Evolutionary conservation across 768 basidiomycete species (phyloP).

Genomic region (Tylopilus felleus): DNA sequence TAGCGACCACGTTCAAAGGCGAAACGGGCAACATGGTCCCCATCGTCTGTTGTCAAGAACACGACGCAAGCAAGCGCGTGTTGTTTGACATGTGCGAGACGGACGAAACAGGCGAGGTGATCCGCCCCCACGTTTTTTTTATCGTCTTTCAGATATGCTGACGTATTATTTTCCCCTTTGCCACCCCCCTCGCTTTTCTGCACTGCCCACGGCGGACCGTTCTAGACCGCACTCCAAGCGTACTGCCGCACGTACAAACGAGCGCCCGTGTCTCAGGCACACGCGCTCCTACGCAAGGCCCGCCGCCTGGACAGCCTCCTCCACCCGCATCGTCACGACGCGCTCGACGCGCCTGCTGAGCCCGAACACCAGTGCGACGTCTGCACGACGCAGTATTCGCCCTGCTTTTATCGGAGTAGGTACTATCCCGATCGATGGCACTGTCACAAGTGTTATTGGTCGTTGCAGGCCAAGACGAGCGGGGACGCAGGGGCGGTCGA

Average conservation of each 20-base stretch:
- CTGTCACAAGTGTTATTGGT: constrained; percentile 47
- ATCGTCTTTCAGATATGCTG: neutral
- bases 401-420: constrained; percentile 60
- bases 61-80: constrained; percentile 59
- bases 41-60: constrained; percentile 74
- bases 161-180: neutral
- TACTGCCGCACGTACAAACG: constrained; percentile 86
- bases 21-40: constrained; percentile 77
- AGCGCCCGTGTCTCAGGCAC: constrained; percentile 64
- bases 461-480: constrained; percentile 6
- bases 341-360: constrained; percentile 11
- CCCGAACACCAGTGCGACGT: constrained; percentile 46
- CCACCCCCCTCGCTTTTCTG: too few relatives aligned
- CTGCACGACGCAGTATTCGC: constrained; percentile 71
- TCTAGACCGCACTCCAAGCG: constrained; percentile 84
- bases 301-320: constrained; percentile 75
- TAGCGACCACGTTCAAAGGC: constrained; percentile 70
- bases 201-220: neutral
- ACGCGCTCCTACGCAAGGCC: constrained; percentile 87
- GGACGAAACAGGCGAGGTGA: constrained; percentile 77
- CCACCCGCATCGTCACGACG: constrained; percentile 41
- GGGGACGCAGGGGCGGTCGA: neutral
- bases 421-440: constrained; percentile 27
- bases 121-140: constrained; percentile 13
- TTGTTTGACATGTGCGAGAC: constrained; percentile 84